Percentiles rank a stretch among this genome's conserved stretches.
phyloP scores from a whole-genome alignment of 306 rosid genomes.

The Chamaecrista fasciculata region DNA sequence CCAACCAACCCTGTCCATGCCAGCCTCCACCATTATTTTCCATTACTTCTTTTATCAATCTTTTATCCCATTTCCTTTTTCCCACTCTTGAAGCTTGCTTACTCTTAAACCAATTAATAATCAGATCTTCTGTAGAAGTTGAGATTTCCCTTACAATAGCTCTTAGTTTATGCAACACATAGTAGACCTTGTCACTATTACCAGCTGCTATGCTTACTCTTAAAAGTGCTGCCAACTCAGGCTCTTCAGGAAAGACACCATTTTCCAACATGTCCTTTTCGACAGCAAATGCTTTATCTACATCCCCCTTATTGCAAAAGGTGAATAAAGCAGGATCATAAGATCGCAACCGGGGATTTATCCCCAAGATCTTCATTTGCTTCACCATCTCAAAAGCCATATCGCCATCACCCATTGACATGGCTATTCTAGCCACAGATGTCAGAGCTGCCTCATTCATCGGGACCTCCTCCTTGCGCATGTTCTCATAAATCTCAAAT shows the following conservation, averaged over 20 bases:
- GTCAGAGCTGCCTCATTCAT: constrained; percentile 96
- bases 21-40: constrained; percentile 93
- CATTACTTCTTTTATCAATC: constrained; percentile 48
- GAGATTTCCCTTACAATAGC: constrained; percentile 64
- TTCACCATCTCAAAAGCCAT: constrained; percentile 89
- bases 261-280: constrained; percentile 85
- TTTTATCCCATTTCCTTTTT: constrained; percentile 67
- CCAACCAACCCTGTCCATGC: constrained; percentile 97
- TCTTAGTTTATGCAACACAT: constrained; percentile 81
- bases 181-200: constrained; percentile 68
- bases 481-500: constrained; percentile 70
- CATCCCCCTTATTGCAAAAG: constrained; percentile 58
- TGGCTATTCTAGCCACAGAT: constrained; percentile 92
- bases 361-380: constrained; percentile 75
- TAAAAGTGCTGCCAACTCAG: constrained; percentile 75
- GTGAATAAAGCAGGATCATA: constrained; percentile 80
- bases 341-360: constrained; percentile 78
- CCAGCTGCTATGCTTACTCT: constrained; percentile 55
- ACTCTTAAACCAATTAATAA: constrained; percentile 66
- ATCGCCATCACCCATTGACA: constrained; percentile 85
- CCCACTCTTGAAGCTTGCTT: constrained; percentile 74
- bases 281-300: constrained; percentile 78
- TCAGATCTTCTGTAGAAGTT: constrained; percentile 54
- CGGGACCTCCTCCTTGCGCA: constrained; percentile 50
- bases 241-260: constrained; percentile 88